phyloP scores from a whole-genome alignment of 345 rosid genomes.

The Pugionium dolabratum region DNA sequence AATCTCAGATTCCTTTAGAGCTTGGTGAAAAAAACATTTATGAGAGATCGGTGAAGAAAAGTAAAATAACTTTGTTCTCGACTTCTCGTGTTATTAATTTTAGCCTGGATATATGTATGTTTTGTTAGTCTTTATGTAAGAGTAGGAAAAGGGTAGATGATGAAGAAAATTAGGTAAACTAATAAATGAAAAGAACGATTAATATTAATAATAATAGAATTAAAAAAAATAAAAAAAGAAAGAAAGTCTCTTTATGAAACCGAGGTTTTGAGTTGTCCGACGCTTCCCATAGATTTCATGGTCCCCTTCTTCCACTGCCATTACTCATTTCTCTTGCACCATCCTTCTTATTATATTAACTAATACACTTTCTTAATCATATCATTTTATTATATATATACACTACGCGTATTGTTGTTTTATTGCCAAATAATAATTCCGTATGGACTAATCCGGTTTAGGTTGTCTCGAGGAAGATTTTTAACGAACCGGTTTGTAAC shows the following conservation, averaged over 20 bases:
- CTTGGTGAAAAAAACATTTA: too few relatives aligned
- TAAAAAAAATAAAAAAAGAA: too few relatives aligned
- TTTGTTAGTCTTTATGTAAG: background rate
- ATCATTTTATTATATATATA: constrained; percentile 12
- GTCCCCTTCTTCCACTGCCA: constrained; percentile 44
- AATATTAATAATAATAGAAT: background rate
- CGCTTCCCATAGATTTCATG: constrained; percentile 44
- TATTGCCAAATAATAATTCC: background rate
- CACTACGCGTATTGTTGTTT: constrained; percentile 18
- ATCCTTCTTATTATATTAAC: constrained; percentile 33
- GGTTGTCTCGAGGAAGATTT: background rate
- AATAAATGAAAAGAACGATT: background rate
- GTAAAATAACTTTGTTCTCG: too few relatives aligned
- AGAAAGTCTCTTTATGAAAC: constrained; percentile 38
- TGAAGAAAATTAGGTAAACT: background rate
- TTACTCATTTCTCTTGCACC: constrained; percentile 44
- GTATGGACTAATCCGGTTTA: constrained; percentile 9
- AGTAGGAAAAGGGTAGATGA: background rate
- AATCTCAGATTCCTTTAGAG: too few relatives aligned
- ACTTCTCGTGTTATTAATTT: too few relatives aligned
- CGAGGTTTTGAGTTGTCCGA: constrained; percentile 43
- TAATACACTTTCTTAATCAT: constrained; percentile 29
- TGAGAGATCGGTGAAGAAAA: too few relatives aligned
- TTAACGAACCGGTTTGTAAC: constrained; percentile 1
- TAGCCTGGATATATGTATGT: too few relatives aligned